Evolutionary conservation across 192 early-diverging fungal species (phyloP).

Genomic region (Mortierella hygrophila): DNA sequence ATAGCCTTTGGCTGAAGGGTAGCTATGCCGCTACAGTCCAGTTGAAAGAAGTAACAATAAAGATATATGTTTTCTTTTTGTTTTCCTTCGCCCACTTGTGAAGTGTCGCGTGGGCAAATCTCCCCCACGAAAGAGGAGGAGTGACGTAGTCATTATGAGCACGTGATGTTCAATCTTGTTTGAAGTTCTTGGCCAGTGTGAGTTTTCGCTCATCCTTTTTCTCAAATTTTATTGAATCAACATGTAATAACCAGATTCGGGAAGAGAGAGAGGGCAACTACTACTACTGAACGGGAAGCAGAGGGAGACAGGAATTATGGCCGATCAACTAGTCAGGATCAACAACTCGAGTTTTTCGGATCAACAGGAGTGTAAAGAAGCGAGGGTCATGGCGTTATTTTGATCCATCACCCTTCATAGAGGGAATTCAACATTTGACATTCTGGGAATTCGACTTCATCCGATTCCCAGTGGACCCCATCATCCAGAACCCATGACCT

Average conservation of each 20-base stretch:
- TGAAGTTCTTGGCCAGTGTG: background rate
- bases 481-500: background rate
- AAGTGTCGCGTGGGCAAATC: no score
- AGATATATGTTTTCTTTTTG: no score
- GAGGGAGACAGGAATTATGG: background rate
- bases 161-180: background rate
- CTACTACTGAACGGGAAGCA: background rate
- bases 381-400: slow-evolving; percentile 13
- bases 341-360: background rate
- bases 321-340: background rate
- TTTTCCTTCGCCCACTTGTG: no score
- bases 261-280: background rate
- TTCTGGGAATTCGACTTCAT: slow-evolving; percentile 17
- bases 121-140: background rate
- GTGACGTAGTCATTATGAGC: background rate
- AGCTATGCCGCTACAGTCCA: no score
- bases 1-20: no score
- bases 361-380: background rate
- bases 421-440: slow-evolving; percentile 18
- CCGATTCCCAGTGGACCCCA: background rate
- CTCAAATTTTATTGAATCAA: slow-evolving; percentile 11
- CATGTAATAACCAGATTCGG: slow-evolving; percentile 2
- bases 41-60: no score
- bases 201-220: slow-evolving; percentile 9
- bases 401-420: slow-evolving; percentile 16